Evolutionary conservation across 2,329 filamentous ascomycete species (phyloP).

Genomic region (Nigrospora oryzae): DNA sequence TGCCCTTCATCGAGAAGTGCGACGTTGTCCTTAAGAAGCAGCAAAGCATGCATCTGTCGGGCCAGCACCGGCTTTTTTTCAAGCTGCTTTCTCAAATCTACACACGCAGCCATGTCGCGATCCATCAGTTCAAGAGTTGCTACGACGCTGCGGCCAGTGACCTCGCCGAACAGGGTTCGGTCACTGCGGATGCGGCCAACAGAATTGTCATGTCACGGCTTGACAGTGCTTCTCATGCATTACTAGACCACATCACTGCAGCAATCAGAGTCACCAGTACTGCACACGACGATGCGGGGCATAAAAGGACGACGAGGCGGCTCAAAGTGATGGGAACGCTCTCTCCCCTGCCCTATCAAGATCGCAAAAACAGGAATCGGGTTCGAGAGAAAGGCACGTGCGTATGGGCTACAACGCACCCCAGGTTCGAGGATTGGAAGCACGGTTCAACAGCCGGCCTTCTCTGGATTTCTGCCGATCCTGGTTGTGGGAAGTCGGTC

Average conservation of each 20-base stretch:
- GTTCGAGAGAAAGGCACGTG: constrained; percentile 7
- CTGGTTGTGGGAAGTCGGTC: constrained; percentile 35
- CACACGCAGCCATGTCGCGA: background rate
- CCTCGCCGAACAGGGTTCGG: too few species aligned
- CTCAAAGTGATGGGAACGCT: background rate
- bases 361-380: constrained; percentile 10
- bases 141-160: too few species aligned
- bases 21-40: constrained; percentile 3
- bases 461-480: constrained; percentile 31
- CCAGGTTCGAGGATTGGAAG: constrained; percentile 8
- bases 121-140: too few species aligned
- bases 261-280: too few species aligned
- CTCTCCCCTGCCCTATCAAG: constrained; percentile 2
- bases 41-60: too few species aligned
- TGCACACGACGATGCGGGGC: too few species aligned
- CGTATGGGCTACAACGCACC: constrained; percentile 9
- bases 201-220: too few species aligned
- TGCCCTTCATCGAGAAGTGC: constrained; percentile 1
- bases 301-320: too few species aligned
- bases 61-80: constrained; percentile 4
- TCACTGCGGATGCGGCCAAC: too few species aligned
- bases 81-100: constrained; percentile 5
- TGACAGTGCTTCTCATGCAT: too few species aligned
- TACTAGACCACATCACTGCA: too few species aligned
- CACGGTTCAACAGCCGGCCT: constrained; percentile 9